Evolutionary conservation across 495 filamentous ascomycete species (phyloP).

Genomic region (Talaromyces ruber): DNA sequence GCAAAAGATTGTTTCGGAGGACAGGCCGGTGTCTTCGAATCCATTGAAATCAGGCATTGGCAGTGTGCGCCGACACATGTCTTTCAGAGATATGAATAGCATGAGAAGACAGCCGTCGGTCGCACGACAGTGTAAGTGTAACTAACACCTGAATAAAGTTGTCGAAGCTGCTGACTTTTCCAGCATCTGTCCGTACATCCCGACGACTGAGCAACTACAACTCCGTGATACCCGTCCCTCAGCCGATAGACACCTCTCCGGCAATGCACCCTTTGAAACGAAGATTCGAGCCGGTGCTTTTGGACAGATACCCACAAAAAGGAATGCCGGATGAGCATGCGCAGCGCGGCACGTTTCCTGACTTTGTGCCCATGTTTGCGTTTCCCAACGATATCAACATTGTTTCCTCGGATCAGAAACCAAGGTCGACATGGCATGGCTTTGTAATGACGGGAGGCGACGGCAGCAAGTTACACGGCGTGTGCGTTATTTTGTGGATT

Average conservation of each 20-base stretch:
- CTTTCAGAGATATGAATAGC: constrained; percentile 89
- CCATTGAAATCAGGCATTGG: constrained; percentile 52
- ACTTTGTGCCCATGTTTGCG: constrained; percentile 98
- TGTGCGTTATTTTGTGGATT: constrained; percentile 88
- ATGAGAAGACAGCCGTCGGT: constrained; percentile 78
- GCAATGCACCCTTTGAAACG: constrained; percentile 93
- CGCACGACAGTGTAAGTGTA: constrained; percentile 64
- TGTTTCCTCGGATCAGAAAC: constrained; percentile 88
- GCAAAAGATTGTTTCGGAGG: constrained; percentile 74
- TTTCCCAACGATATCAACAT: constrained; percentile 98
- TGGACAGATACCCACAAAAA: constrained; percentile 87
- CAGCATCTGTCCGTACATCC: constrained; percentile 84
- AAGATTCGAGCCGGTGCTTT: constrained; percentile 85
- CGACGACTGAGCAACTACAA: constrained; percentile 94
- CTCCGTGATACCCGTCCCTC: constrained; percentile 88
- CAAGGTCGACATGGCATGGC: constrained; percentile 93
- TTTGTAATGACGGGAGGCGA: constrained; percentile 96
- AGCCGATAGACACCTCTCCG: constrained; percentile 81
- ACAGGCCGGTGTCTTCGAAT: constrained; percentile 37
- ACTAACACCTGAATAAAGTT: neutral
- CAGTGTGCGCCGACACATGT: constrained; percentile 79
- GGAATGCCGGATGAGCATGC: constrained; percentile 72
- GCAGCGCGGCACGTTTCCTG: constrained; percentile 80
- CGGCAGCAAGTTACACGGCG: constrained; percentile 83
- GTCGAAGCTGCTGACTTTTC: constrained; percentile 5